Base-by-base conservation (phyloP, 208 protist genomes). In the Zelonia costaricensis region DNA sequence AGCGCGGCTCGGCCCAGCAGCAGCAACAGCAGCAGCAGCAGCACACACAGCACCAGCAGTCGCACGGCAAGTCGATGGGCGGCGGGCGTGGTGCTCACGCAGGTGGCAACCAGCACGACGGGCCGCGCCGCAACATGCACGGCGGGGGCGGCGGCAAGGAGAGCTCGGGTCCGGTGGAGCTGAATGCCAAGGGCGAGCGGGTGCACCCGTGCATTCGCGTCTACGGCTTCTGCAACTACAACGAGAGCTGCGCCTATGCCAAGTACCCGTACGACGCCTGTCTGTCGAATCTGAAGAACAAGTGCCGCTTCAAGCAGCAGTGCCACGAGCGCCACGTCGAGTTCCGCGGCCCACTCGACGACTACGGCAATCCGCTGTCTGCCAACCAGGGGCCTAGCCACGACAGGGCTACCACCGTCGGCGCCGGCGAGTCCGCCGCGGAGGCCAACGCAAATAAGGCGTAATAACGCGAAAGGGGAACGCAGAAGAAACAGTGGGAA, bases 201-300 rank as follows among this genome's bases (percentile, higher is more conserved):
- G 63, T 93, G 38, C 89, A 95, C 68, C 89, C 89, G 23, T 95
- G 89, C 64, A 80, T 93, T 39, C 89, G 89, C 42, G 89, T 95
- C 36, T 95, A 95, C 60, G 84, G 86, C 43, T 90, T 80, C 76
- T 95, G 89, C 68, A 93, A 95, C 73, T 95, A 95, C 80, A 86
- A 87, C 59, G 79, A 84, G 9, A 80, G 63, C 45, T 95, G 89
- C 47, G 76, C 89, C 27, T 95, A 93, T 65, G 89, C 89, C 22
- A 71, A 83, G 64, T 95, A 95, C 54, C 89, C 89, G 40, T 95
- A 91, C 61, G 86, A 93, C 39, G 89, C 89, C 12, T 95, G 89
- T 62, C 67, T 95, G 13, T 93, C 86, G 42, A 83, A 95, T 73
- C 62, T 95, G 23, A 95, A 95, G 69, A 88, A 86, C 31, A 88